phyloP scores from a whole-genome alignment of 1,284 basidiomycete species.

The Naganishia sp. region DNA sequence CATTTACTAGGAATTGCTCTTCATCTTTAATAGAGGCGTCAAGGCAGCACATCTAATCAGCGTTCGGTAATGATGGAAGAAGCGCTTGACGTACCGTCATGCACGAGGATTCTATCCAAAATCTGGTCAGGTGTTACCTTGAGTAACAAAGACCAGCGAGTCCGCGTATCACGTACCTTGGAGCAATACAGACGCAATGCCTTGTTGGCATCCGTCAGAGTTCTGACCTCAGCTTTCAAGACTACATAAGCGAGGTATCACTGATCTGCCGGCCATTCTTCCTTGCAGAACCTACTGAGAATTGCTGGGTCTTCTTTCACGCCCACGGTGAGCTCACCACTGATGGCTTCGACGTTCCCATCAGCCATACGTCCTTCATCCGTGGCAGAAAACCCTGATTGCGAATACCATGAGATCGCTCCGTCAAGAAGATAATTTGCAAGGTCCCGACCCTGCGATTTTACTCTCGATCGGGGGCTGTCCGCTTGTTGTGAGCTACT shows the following conservation, averaged over 20 bases:
- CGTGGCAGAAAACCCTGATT: too few species aligned
- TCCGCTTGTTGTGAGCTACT: background rate
- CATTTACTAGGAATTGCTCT: constrained; percentile 71
- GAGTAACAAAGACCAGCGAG: background rate
- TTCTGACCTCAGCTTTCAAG: constrained; percentile 77
- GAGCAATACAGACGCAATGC: constrained; percentile 89
- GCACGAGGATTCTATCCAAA: constrained; percentile 88
- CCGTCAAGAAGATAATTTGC: background rate
- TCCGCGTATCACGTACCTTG: constrained; percentile 57
- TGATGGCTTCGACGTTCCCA: too few species aligned
- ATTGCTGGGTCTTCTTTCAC: background rate
- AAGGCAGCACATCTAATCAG: background rate
- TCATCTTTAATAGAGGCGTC: constrained; percentile 60
- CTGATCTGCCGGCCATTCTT: background rate
- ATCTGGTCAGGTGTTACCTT: constrained; percentile 57
- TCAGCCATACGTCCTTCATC: too few species aligned
- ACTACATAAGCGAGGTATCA: constrained; percentile 44
- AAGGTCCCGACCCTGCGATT: constrained; percentile 3
- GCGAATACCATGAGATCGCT: too few species aligned
- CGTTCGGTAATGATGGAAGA: background rate
- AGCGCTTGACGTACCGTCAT: constrained; percentile 58
- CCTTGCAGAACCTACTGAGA: background rate
- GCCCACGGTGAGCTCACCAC: background rate
- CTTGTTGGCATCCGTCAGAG: constrained; percentile 90
- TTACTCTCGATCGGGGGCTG: background rate